Evolutionary conservation across 257 asterid genomes (phyloP).

Genomic region (Oldenlandia corymbosa): DNA sequence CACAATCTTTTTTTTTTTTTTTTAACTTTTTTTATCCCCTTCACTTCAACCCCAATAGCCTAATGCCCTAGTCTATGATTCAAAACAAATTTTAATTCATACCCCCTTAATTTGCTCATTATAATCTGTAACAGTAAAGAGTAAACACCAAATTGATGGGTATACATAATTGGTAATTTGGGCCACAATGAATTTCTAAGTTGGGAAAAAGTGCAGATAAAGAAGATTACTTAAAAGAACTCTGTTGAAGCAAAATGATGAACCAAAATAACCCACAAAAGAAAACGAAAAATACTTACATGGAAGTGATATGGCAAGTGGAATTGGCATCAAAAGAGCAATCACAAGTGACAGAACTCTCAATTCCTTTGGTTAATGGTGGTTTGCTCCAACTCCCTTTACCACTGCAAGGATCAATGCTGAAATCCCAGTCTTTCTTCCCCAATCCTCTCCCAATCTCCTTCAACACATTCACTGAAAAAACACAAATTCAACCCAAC

Average conservation of each 20-base stretch:
- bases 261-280: not conserved
- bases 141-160: too few species aligned
- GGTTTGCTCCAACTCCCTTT: conserved; percentile 75
- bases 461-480: conserved; percentile 56
- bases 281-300: conserved; percentile 33
- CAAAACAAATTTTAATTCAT: not conserved
- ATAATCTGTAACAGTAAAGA: not conserved
- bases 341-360: conserved; percentile 62
- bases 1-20: too few species aligned
- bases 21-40: not conserved
- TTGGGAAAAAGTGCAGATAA: too few species aligned
- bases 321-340: conserved; percentile 54
- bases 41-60: too few species aligned
- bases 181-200: too few species aligned
- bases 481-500: too few species aligned
- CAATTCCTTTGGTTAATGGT: conserved; percentile 44
- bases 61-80: too few species aligned
- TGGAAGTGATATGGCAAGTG: conserved; percentile 59
- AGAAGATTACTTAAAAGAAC: too few species aligned
- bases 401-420: conserved; percentile 67
- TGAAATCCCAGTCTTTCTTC: conserved; percentile 76
- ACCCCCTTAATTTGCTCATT: not conserved
- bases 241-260: not conserved
- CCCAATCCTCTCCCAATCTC: conserved; percentile 59
- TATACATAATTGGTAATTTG: not conserved